A percentile compares a stretch with the other conserved stretches of the same genome.
Conservation (phyloP, 441 rosid genomes). For the Breynia disticha region DNA sequence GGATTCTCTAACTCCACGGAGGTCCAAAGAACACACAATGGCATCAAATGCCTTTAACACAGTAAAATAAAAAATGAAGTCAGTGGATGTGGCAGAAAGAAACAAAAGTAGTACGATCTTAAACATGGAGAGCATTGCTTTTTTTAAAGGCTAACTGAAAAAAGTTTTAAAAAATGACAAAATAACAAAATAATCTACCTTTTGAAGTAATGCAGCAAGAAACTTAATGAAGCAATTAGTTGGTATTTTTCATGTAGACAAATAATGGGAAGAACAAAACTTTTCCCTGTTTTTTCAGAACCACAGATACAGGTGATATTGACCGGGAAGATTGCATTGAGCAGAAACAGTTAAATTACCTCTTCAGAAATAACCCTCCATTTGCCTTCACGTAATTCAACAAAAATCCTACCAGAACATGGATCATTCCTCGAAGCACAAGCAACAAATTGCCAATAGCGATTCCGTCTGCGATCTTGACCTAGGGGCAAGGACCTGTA, state of each 20-base stretch:
- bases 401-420: slow-evolving; percentile 81
- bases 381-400: slow-evolving; percentile 63
- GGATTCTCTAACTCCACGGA: slow-evolving; percentile 90
- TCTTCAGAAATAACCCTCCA: slow-evolving; percentile 91
- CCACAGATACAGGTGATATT: no score
- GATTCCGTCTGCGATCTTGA: slow-evolving; percentile 91
- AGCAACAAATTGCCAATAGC: slow-evolving; percentile 96
- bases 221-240: no score
- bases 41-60: slow-evolving; percentile 73
- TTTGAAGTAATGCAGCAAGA: no score
- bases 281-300: no score
- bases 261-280: no score
- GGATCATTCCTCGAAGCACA: slow-evolving; percentile 89
- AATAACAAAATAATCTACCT: no score
- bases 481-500: slow-evolving; percentile 98
- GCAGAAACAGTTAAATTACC: slow-evolving; percentile 32
- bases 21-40: slow-evolving; percentile 68
- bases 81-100: neutral
- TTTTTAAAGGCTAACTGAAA: no score
- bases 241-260: no score
- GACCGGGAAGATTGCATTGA: neutral
- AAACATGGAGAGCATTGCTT: neutral
- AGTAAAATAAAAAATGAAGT: neutral
- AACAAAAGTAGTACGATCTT: neutral
- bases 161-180: no score